phyloP scores from a whole-genome alignment of 441 rosid species.

The Melastoma candidum region DNA sequence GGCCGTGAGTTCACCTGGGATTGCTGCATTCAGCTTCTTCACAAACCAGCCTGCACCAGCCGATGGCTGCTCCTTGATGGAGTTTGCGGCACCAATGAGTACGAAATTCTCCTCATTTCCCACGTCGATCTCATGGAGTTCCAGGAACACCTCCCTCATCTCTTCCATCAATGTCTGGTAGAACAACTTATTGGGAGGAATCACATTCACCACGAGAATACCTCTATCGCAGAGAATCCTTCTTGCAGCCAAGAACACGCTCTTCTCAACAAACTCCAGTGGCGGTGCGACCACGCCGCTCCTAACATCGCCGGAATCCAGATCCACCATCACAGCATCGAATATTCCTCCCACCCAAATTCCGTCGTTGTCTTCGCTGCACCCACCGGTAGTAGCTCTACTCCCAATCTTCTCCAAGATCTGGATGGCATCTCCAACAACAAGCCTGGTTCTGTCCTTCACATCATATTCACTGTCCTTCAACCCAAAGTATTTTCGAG shows the following conservation, averaged over 20 bases:
- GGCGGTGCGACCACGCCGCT: slow-evolving; percentile 73
- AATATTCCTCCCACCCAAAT: slow-evolving; percentile 19
- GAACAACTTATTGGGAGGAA: slow-evolving; percentile 37
- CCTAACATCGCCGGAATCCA: slow-evolving; percentile 48
- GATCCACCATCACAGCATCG: slow-evolving; percentile 78
- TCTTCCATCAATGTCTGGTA: slow-evolving; percentile 28
- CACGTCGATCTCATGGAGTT: slow-evolving; percentile 65
- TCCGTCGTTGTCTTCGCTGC: slow-evolving; percentile 2
- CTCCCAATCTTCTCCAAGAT: slow-evolving; percentile 32
- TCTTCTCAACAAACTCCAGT: slow-evolving; percentile 35
- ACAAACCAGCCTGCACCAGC: slow-evolving; percentile 19
- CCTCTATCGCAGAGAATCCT: slow-evolving; percentile 42
- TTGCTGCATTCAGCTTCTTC: slow-evolving; percentile 20
- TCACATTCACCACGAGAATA: slow-evolving; percentile 50
- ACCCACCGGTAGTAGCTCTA: slow-evolving; percentile 3
- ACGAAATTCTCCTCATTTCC: slow-evolving; percentile 61
- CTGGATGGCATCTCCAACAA: slow-evolving; percentile 48
- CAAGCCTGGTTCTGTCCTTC: slow-evolving; percentile 10
- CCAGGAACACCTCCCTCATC: slow-evolving; percentile 36
- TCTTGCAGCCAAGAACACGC: slow-evolving; percentile 44
- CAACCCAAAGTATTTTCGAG: slow-evolving; percentile 55
- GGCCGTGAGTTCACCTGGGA: slow-evolving; percentile 36
- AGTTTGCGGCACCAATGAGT: slow-evolving; percentile 35
- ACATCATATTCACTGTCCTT: slow-evolving; percentile 22
- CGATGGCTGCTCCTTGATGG: slow-evolving; percentile 9